Conservation (phyloP, 306 rosid species). For the Crataegus laevigata region DNA sequence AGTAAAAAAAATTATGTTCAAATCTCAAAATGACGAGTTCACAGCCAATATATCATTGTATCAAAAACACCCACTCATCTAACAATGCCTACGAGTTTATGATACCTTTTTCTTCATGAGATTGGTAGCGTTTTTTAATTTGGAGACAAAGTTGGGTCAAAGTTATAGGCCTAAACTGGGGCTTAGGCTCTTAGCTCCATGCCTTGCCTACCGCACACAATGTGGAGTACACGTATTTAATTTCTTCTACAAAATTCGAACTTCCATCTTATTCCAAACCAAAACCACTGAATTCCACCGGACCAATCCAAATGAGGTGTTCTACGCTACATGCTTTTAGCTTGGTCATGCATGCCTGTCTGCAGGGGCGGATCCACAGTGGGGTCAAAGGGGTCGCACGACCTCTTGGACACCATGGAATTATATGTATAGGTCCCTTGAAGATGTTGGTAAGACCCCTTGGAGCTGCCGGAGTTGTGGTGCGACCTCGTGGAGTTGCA, state of each 20-base stretch:
- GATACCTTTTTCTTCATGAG: background rate
- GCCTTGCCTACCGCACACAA: background rate
- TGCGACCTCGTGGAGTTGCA: too few relatives aligned
- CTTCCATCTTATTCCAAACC: background rate
- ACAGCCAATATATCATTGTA: too few relatives aligned
- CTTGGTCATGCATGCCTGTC: background rate
- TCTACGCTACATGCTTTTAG: too few relatives aligned
- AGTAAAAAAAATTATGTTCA: rapidly evolving
- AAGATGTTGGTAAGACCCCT: too few relatives aligned
- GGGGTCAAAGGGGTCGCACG: too few relatives aligned
- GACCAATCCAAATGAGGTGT: too few relatives aligned
- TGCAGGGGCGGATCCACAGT: too few relatives aligned
- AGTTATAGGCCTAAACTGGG: background rate
- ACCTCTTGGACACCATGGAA: too few relatives aligned
- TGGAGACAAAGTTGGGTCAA: background rate
- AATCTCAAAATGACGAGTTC: too few relatives aligned
- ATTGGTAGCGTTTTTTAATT: background rate
- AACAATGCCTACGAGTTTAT: background rate
- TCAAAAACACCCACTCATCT: background rate
- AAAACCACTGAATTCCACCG: background rate
- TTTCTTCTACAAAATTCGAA: background rate
- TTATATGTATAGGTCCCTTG: too few relatives aligned
- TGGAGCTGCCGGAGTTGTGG: too few relatives aligned
- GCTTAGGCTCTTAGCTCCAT: background rate
- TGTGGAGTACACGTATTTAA: background rate